These are phyloP conservation scores for Candida sithepensis DNA, from an alignment of 805 yeast species.

Conservation along the genomic window DNA sequence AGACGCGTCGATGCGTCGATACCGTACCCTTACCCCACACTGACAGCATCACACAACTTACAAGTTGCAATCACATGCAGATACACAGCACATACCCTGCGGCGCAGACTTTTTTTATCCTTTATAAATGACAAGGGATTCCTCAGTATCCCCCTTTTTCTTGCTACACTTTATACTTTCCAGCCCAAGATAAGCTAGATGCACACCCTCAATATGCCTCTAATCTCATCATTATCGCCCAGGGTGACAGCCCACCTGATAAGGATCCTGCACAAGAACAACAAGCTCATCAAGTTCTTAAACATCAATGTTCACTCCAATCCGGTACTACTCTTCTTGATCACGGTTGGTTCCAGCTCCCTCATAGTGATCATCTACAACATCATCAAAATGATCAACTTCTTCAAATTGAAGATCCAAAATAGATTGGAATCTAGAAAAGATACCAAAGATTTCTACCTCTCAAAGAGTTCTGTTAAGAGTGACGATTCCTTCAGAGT, in stretches of 20 bases:
- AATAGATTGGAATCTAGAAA: not conserved
- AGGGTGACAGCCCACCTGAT: not conserved
- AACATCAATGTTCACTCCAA: slow-evolving; percentile 29
- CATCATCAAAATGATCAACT: slow-evolving; percentile 21
- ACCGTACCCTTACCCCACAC: too few relatives aligned
- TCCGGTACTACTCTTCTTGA: slow-evolving; percentile 31
- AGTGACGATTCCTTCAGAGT: slow-evolving; percentile 32
- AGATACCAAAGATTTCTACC: not conserved
- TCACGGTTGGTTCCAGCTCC: slow-evolving; percentile 26
- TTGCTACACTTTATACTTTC: too few relatives aligned
- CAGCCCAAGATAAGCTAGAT: too few relatives aligned
- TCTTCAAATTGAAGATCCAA: slow-evolving; percentile 9
- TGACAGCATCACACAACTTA: too few relatives aligned
- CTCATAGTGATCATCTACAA: slow-evolving; percentile 21
- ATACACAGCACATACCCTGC: too few relatives aligned
- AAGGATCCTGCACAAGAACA: slow-evolving; percentile 12
- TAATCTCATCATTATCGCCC: not conserved
- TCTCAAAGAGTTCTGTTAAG: not conserved
- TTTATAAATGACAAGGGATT: too few relatives aligned
- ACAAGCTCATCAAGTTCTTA: slow-evolving; percentile 16
- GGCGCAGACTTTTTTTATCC: too few relatives aligned
- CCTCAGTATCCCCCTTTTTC: too few relatives aligned
- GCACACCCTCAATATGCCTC: not conserved
- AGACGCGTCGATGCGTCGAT: too few relatives aligned
- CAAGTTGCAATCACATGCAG: too few relatives aligned